Base-by-base conservation (phyloP, 2,329 filamentous ascomycete species). In the Cercospora janseana region DNA sequence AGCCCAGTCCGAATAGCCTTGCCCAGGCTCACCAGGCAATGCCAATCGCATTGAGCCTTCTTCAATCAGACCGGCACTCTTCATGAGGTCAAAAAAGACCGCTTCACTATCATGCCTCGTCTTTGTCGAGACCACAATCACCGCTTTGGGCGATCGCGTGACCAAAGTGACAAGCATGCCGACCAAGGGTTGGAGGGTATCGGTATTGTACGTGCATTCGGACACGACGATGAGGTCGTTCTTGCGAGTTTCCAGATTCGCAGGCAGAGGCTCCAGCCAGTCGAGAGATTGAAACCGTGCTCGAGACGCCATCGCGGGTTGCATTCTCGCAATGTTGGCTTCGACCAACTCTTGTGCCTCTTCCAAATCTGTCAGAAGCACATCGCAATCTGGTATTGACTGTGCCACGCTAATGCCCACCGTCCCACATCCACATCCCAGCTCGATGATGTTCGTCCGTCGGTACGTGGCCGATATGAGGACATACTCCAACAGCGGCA, bases 121-220 rank as follows among this genome's bases (percentile, higher is more conserved):
- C 66, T 88, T 88, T 69, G 85, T 79, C 1, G 82, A 80, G 20
- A 88, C 72, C 12, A 83, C 67, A 16, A 84, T 66, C 20, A 79
- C 60, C 0, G 75, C 73, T 51, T 72, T 65, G 2, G 79, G 77
- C 4, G 76, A 80, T 23, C 63, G 64, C 13, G 66, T 62, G 32
- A 75, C 67, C 41, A 86, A 66, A 7, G 67, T 69, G 16, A 63
- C 59, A 7, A 88, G 68, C 1, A 81, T 83, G 21, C 69, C 68
- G 6, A 87, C 82, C 28, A 88, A 70, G 18, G 80, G 75, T 2
- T 81, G 80, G 44, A 84, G 77, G 52, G 80, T 85, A 60, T 86
- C 83, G 12, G 78, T 72, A 64, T 88, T 88, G 69, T 88, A 88
- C 1, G 84, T 88, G 67, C 85, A 88, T 64, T 88, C 85, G 2